Base-by-base conservation (phyloP, 169 alveolate genomes). In the Amoebophrya sp. region DNA sequence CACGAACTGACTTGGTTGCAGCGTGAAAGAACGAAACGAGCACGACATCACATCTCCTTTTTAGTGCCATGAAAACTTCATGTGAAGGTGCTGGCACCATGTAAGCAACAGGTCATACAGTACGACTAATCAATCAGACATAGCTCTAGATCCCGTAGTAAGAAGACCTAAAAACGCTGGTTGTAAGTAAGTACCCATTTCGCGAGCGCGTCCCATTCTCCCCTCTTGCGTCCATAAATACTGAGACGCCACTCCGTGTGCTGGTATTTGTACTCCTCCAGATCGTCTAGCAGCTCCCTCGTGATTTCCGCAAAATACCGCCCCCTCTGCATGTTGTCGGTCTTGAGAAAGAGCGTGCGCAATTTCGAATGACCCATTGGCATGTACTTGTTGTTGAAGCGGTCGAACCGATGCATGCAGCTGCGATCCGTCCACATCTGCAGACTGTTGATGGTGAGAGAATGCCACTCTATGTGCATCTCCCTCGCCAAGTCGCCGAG, bases 181-280 rank as follows among this genome's bases (percentile, higher is more conserved):
- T n/a, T n/a, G n/a, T 96, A 95, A n/a, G 94, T 94, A 41, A 95
- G 95, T 39, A 97, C 96, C 99, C 99, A 98, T 47, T 95, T 93
- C 41, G 98, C 96, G 76, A 98, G 95, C 89, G 94, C 95, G 47
- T 94, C 94, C 99, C 99, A 98, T 93, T 98, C 99, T 40, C 89
- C 96, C 78, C 90, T 65, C 89, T 94, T 95, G 91, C 96, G 96
- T 24, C 99, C 99, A 93, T 97, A 97, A 24, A 98, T 95, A 33
- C 98, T 96, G 54, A 98, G 94, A 41, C 99, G 94, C 98, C 98
- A 97, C 94, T 98, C 99, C 40, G 96, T 96, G 65, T 94, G 96
- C 78, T 96, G 97, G 92, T 96, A 97, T 93, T 96, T 95, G 33
- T 96, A 94, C 78, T 92, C 94, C 76, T 97, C 98, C 92, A 97